Conservation (phyloP, 1,284 basidiomycete species). For the Malassezia sympodialis region DNA sequence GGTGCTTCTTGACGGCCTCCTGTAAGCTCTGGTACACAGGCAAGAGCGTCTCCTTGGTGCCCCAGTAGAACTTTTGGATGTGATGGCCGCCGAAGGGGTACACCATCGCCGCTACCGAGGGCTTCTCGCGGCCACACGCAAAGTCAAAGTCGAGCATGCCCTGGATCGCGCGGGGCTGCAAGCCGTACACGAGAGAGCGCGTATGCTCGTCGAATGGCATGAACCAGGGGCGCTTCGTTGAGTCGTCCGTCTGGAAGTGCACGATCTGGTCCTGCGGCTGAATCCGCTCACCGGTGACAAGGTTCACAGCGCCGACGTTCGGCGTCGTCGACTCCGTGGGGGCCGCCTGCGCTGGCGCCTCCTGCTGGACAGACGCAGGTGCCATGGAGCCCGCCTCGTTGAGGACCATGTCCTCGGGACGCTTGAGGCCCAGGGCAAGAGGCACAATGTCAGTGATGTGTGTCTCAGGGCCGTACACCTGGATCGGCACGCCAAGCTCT, state of each 20-base stretch:
- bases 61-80: slow-evolving; percentile 99
- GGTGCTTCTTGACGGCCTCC: slow-evolving; percentile 88
- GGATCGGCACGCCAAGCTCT: slow-evolving; percentile 91
- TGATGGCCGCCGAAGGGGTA: slow-evolving; percentile 99
- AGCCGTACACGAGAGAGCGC: slow-evolving; percentile 91
- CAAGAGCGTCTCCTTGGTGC: slow-evolving; percentile 93
- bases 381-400: slow-evolving; percentile 51
- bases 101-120: slow-evolving; percentile 97
- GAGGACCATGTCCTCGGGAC: slow-evolving; percentile 39
- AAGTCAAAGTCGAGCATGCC: slow-evolving; percentile 99
- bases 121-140: slow-evolving; percentile 84
- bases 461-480: slow-evolving; percentile 89
- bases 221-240: slow-evolving; percentile 32
- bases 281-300: slow-evolving; percentile 61
- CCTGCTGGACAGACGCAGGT: slow-evolving; percentile 19
- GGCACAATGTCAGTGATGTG: slow-evolving; percentile 98
- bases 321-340: slow-evolving; percentile 25
- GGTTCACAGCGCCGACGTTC: slow-evolving; percentile 64
- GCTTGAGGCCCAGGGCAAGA: slow-evolving; percentile 73
- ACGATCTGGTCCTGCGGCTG: slow-evolving; percentile 78
- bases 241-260: slow-evolving; percentile 57
- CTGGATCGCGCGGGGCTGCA: slow-evolving; percentile 97
- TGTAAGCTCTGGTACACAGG: slow-evolving; percentile 89
- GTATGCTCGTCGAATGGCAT: slow-evolving; percentile 67
- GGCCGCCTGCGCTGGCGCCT: slow-evolving; percentile 14